Percentiles rank a stretch among this genome's conserved stretches.
These are phyloP conservation scores for Neopestalotiopsis clavispora DNA, from an alignment of 2,329 filamentous ascomycete genomes.

Conservation along the genomic window DNA sequence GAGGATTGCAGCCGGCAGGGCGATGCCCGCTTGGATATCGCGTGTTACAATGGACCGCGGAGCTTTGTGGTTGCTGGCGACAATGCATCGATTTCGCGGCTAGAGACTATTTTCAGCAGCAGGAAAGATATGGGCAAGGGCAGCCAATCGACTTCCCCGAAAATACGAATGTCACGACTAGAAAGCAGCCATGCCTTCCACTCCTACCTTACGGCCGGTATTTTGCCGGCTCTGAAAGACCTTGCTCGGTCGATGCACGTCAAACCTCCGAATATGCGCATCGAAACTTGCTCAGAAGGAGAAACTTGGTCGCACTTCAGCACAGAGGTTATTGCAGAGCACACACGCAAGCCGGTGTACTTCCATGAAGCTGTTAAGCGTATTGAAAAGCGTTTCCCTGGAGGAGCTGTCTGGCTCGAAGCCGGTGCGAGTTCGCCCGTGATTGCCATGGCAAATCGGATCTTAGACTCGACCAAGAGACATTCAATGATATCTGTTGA, in stretches of 20 bases:
- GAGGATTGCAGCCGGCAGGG: slow-evolving; percentile 17
- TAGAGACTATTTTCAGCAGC: slow-evolving; percentile 20
- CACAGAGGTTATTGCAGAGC: slow-evolving; percentile 13
- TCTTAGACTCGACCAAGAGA: background rate
- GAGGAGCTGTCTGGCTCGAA: slow-evolving; percentile 36
- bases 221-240: slow-evolving; percentile 16
- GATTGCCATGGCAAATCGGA: slow-evolving; percentile 24
- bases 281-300: slow-evolving; percentile 25
- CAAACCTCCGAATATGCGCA: background rate
- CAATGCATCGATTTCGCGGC: slow-evolving; percentile 9
- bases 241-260: background rate
- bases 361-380: slow-evolving; percentile 33
- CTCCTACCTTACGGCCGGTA: slow-evolving; percentile 24
- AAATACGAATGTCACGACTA: slow-evolving; percentile 15
- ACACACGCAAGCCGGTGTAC: slow-evolving; percentile 34
- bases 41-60: slow-evolving; percentile 20
- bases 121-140: background rate
- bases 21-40: slow-evolving; percentile 16
- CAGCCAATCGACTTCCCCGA: too few species aligned
- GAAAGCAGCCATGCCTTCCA: slow-evolving; percentile 31
- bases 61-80: background rate
- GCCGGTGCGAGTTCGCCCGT: slow-evolving; percentile 34
- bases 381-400: slow-evolving; percentile 24
- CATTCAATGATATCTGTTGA: slow-evolving; percentile 13
- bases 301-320: slow-evolving; percentile 17